Conservation (phyloP, 1,139 yeast species). For the Suhomyces panamericanus region DNA sequence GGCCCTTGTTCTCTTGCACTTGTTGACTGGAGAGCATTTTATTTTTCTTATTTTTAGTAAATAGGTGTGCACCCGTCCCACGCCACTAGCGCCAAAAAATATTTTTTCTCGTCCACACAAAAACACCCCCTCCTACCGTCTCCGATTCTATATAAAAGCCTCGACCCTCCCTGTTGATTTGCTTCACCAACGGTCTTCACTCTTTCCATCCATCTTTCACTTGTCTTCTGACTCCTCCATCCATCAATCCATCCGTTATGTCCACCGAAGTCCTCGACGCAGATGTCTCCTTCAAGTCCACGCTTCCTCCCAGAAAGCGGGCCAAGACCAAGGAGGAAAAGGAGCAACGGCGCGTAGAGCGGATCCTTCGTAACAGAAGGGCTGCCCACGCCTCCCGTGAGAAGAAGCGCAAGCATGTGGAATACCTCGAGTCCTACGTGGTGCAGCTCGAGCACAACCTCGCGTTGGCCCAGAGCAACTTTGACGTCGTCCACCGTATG, state of each 20-base stretch:
- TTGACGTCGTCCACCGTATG: conserved; percentile 18
- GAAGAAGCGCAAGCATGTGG: conserved; percentile 91
- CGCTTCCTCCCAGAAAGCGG: conserved; percentile 91
- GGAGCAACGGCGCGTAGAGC: conserved; percentile 91
- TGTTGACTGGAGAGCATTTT: too few relatives aligned
- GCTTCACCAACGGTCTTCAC: neutral
- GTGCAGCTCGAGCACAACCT: conserved; percentile 47
- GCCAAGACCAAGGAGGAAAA: conserved; percentile 97
- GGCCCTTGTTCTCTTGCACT: too few relatives aligned
- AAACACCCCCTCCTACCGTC: neutral
- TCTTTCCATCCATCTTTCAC: neutral
- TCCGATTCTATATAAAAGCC: neutral
- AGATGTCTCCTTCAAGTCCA: conserved; percentile 31
- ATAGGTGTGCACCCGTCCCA: neutral
- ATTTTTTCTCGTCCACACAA: neutral
- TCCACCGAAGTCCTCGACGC: conserved; percentile 12
- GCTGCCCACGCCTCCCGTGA: conserved; percentile 98
- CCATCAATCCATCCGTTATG: conserved; percentile 6
- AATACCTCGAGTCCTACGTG: conserved; percentile 72
- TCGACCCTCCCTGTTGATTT: neutral
- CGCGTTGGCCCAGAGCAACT: conserved; percentile 26
- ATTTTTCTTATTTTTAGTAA: neutral
- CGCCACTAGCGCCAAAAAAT: neutral
- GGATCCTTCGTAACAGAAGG: conserved; percentile 89
- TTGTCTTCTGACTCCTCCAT: neutral